Base-by-base conservation (phyloP, 2,329 filamentous ascomycete species). In the Xylaria sp. region DNA sequence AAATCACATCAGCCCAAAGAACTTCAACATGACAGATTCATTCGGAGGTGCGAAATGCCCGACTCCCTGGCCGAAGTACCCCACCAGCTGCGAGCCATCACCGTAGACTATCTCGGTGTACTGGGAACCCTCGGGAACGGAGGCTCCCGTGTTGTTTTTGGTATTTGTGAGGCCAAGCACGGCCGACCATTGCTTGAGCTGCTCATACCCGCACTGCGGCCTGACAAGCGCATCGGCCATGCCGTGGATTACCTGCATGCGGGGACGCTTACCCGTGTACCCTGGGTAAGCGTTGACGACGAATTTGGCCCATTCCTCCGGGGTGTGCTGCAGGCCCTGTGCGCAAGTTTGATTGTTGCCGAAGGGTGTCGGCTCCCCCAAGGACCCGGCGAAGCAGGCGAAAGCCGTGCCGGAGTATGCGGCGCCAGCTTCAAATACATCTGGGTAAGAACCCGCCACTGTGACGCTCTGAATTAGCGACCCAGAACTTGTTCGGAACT, bases 231-330 rank as follows among this genome's bases (percentile, higher is more conserved):
- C 71, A 61, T 82, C 80, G n/a, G 68, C 73, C 13, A 74, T 75
- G 17, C 80, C 80, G 53, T 81, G 80, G 67, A 73, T 80, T 11
- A 78, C 78, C 67, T 76, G 73, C 74, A 82, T 73, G 36, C 77
- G 74, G 1, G 80, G 79, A 26, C 78, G 76, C 4, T 68, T 61
- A n/a, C 80, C 80, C 1, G 33, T 75, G 60, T 79, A 82, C 1
- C 77, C 77, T 3, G 80, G 78, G 66, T 79, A 80, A 63, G 77
- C 77, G n/a, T 75, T 75, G 26, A 74, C 74, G 23, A 76, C 80
- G 28, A 77, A 72, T 1, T 71, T 66, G 6, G 72, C 79, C 80
- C 80, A 81, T 49, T 80, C 28, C 20, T 63, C 58, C 4, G 71
- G 56, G 0, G 71, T 73, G 42, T 74, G 71, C 26, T 59, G 49